These are phyloP conservation scores for Cyberlindnera maclurae DNA, from an alignment of 805 yeast species.

Conservation along the genomic window DNA sequence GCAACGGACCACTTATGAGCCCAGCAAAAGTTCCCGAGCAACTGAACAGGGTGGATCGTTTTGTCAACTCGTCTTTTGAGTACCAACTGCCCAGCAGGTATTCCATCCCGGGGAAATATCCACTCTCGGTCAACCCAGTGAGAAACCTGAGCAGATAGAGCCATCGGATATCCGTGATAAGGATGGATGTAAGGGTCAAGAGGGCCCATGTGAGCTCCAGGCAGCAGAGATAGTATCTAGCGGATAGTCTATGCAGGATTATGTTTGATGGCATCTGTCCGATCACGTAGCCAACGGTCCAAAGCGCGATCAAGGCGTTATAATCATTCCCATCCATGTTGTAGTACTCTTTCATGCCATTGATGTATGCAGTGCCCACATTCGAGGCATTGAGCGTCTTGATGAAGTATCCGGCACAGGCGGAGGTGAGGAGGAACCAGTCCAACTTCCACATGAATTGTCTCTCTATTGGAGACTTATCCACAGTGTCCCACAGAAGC, in stretches of 20 bases:
- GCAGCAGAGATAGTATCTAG: constrained; percentile 35
- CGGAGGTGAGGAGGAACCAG: constrained; percentile 4
- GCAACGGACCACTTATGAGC: constrained; percentile 31
- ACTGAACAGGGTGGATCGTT: constrained; percentile 25
- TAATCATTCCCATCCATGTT: constrained; percentile 33
- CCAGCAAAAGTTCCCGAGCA: constrained; percentile 26
- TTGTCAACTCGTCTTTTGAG: constrained; percentile 25
- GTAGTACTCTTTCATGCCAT: constrained; percentile 33
- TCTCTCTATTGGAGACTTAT: constrained; percentile 4
- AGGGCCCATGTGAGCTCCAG: constrained; percentile 38
- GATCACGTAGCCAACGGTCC: constrained; percentile 43
- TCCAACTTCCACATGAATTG: constrained; percentile 4
- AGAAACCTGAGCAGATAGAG: constrained; percentile 28
- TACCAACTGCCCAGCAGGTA: constrained; percentile 26
- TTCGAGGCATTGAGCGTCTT: constrained; percentile 5
- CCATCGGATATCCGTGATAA: constrained; percentile 12
- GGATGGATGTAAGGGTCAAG: constrained; percentile 23
- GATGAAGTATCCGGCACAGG: constrained; percentile 6
- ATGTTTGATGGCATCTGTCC: constrained; percentile 40
- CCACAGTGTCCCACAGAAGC: background rate
- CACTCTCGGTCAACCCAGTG: constrained; percentile 36
- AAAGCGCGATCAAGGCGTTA: constrained; percentile 35
- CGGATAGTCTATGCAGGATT: constrained; percentile 28
- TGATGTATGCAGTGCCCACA: constrained; percentile 22
- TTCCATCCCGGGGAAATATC: constrained; percentile 29